Base-by-base conservation (phyloP, 306 rosid genomes). In the Hippophae tibetana region DNA sequence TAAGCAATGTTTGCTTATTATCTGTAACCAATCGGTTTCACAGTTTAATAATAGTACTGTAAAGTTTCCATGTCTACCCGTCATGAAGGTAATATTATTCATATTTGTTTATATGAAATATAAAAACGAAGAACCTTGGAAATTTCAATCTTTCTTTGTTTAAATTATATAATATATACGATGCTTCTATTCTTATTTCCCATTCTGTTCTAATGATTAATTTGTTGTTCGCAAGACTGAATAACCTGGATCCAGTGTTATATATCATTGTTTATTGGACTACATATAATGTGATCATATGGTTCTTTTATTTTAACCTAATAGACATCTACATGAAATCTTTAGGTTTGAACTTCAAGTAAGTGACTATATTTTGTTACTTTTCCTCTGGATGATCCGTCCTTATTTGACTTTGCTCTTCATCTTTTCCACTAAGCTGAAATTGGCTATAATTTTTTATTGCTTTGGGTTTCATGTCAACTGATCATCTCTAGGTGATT, bases 161-260 rank as follows among this genome's bases (percentile, higher is more conserved):
- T 83, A 66, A 81, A 80, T 56, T 69, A 73, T 65, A 47, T 55
- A 65, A 73, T 65, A 47, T 55, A 65, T 43, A 73, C 79, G 79
- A 77, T 78, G 81, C 88, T 85, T 86, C 85, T 69, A 82, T 89
- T 86, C 82, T 64, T 54, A 13, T 75, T 71, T 76, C 67, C 43
- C 57, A 64, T 43, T 60, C 70, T 8, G 42, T 57, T 55, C 31
- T 42, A 10, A 7, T 44, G 41, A 58, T 60, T 73, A 68, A 52
- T 76, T 78, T 79, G 49, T 74, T 61, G 31, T 66, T 58, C 44
- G 65, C 79, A 76, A 84, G 89, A 72, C 76, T 46, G 47, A 59
- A 61, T 79, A 83, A 80, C 80, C 93, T 86, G 87, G 89, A 86
- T 89, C 86, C 82, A 79, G 76, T 81, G 61, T 64, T 74, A 42